A percentile compares a stretch with the other conserved stretches of the same genome.
phyloP scores from a whole-genome alignment of 805 yeast genomes.

The Metschnikowia vanudenii region DNA sequence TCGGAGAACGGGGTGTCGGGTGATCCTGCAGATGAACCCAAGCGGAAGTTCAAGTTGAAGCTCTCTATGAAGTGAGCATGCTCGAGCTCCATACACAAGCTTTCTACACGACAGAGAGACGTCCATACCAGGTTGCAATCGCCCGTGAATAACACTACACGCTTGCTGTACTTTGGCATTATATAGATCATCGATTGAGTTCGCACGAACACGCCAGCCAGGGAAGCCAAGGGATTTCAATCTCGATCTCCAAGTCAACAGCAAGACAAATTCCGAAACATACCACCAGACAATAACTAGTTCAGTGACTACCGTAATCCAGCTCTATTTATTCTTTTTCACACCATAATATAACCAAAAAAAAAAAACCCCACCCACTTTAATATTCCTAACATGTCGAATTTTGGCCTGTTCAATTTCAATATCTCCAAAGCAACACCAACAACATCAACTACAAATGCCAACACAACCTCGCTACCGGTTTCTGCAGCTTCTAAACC shows the following conservation, averaged over 20 bases:
- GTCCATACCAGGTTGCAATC: background rate
- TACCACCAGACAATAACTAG: background rate
- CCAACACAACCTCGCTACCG: slow-evolving; percentile 26
- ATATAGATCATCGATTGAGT: background rate
- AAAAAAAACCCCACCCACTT: too few relatives aligned
- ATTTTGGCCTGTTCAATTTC: slow-evolving; percentile 19
- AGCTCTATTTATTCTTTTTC: background rate
- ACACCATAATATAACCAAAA: background rate
- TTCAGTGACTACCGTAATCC: background rate
- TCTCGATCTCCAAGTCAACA: background rate
- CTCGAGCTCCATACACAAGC: background rate
- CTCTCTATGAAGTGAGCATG: slow-evolving; percentile 6
- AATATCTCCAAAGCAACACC: slow-evolving; percentile 40
- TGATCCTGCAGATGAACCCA: slow-evolving; percentile 7
- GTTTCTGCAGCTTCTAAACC: slow-evolving; percentile 14
- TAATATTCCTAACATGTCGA: slow-evolving; percentile 1
- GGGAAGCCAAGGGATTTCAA: background rate
- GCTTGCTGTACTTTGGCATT: background rate
- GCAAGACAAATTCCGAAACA: background rate
- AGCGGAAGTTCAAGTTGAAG: slow-evolving; percentile 16
- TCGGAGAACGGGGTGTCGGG: slow-evolving; percentile 1
- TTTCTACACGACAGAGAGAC: background rate
- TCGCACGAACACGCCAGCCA: background rate
- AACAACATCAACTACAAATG: slow-evolving; percentile 42
- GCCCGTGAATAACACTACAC: background rate